A percentile compares a stretch with the other conserved stretches of the same genome.
These are phyloP conservation scores for Fusarium pilosicola DNA, from an alignment of 2,329 filamentous ascomycete genomes.

Conservation along the genomic window DNA sequence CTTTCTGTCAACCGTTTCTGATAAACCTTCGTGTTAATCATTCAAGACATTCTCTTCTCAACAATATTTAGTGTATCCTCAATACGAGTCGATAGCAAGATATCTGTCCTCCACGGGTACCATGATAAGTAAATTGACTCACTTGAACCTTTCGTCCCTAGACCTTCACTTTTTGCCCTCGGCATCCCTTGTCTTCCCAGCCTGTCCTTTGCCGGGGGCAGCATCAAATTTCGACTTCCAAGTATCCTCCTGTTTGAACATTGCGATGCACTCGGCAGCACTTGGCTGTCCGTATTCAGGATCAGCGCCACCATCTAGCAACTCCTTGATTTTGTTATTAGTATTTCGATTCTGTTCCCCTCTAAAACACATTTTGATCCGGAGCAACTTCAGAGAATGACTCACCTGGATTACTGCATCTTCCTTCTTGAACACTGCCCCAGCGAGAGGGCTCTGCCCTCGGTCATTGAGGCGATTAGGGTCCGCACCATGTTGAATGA, in stretches of 20 bases:
- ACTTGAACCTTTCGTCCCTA: background rate
- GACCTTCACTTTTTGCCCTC: background rate
- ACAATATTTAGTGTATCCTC: background rate
- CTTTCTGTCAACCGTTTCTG: background rate
- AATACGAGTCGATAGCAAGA: background rate
- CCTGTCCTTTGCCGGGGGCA: slow-evolving; percentile 57
- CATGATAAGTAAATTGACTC: background rate
- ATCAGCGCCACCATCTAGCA: slow-evolving; percentile 64
- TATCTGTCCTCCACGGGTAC: background rate
- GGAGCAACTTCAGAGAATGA: too few species aligned
- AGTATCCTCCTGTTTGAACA: slow-evolving; percentile 63
- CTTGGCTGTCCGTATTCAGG: slow-evolving; percentile 62
- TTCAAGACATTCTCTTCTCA: background rate
- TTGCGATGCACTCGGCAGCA: slow-evolving; percentile 58
- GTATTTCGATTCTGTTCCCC: too few species aligned
- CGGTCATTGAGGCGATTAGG: slow-evolving; percentile 74
- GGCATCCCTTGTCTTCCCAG: slow-evolving; percentile 8
- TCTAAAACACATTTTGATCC: background rate
- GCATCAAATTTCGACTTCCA: slow-evolving; percentile 62
- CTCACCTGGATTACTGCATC: slow-evolving; percentile 68
- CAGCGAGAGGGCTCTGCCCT: slow-evolving; percentile 75
- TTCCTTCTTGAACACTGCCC: slow-evolving; percentile 78
- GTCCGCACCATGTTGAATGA: slow-evolving; percentile 72
- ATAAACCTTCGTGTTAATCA: background rate
- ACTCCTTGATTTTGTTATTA: slow-evolving; percentile 45